A percentile compares a stretch with the other conserved stretches of the same genome.
phyloP scores from a whole-genome alignment of 805 yeast genomes.

The Pichia thaimueangensis region DNA sequence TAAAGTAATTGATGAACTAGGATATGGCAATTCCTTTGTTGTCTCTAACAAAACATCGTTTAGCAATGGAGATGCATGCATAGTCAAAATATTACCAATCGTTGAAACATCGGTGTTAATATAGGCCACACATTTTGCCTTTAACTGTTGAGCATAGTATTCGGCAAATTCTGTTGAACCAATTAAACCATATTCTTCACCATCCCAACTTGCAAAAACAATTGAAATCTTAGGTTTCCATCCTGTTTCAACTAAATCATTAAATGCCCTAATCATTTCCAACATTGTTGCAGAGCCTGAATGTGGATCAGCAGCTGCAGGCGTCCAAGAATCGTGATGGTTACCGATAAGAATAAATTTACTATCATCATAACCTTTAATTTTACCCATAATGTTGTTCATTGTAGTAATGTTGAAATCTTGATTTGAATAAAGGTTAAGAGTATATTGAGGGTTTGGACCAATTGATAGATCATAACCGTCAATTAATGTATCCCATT shows the following conservation, averaged over 20 bases:
- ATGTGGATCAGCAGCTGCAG: slow-evolving; percentile 76
- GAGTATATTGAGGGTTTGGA: slow-evolving; percentile 32
- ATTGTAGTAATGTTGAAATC: slow-evolving; percentile 55
- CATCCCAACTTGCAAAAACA: slow-evolving; percentile 74
- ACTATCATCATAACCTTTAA: slow-evolving; percentile 45
- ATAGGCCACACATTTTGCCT: slow-evolving; percentile 54
- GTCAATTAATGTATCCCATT: slow-evolving; percentile 29
- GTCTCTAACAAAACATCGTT: slow-evolving; percentile 39
- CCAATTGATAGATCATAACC: slow-evolving; percentile 33
- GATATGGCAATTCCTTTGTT: slow-evolving; percentile 42
- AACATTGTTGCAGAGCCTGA: slow-evolving; percentile 61
- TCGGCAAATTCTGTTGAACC: slow-evolving; percentile 82
- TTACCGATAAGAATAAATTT: slow-evolving; percentile 64
- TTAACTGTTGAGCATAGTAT: slow-evolving; percentile 40
- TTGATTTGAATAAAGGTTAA: slow-evolving; percentile 57
- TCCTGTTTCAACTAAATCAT: slow-evolving; percentile 44
- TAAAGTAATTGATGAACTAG: slow-evolving; percentile 31
- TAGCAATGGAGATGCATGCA: slow-evolving; percentile 57
- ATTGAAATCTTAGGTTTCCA: slow-evolving; percentile 74
- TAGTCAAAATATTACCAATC: slow-evolving; percentile 44
- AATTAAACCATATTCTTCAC: slow-evolving; percentile 62
- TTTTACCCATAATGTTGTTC: slow-evolving; percentile 55
- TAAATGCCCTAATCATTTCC: slow-evolving; percentile 57
- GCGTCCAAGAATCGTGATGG: slow-evolving; percentile 77
- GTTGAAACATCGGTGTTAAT: slow-evolving; percentile 64